Base-by-base conservation (phyloP, 1,284 basidiomycete species). In the Tranzscheliella williamsii region DNA sequence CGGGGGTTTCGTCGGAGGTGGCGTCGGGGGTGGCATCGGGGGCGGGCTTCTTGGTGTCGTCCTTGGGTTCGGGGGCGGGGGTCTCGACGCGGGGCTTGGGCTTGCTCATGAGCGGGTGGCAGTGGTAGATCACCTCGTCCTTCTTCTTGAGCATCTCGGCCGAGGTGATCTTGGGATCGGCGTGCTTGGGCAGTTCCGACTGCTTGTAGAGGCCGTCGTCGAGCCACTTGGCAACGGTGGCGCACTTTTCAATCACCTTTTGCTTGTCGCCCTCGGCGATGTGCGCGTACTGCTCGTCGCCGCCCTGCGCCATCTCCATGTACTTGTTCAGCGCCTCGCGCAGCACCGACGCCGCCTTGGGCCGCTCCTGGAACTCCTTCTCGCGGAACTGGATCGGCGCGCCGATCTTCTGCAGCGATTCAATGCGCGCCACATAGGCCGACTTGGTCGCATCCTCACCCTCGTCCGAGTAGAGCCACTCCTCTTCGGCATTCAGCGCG, bases 401-500 rank as follows among this genome's bases (percentile, higher is more conserved):
- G 26, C 73, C 74, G 16, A 74, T 58, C 58, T 75, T 75, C 35
- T 70, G 66, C 12, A 76, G 63, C 36, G 46, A 38, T 15, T 68
- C 73, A 33, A 76, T 65, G 32, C 71, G 60, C 38, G 56, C 53
- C 22, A 72, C 70, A 60, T 76, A 76, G 13, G 66, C 64, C 33
- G 70, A 72, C 70, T 76, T 76, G 29, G 49, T 63, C 20, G 74
- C 74, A 30, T 76, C 74, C 51, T 76, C 74, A 33, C 74, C 74
- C 43, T 75, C 73, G 21, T 76, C 74, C 23, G 70, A 66, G 70
- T 76, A 76, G 21, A 76, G 64, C 74, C 74, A 76, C 54, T 76
- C 74, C 62, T 76, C 74, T 38, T 70, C 54, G 13, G 64, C 67
- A 41, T 61, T 66, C 23, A 76, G 64, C 24, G 62, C 62, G n/a